These are phyloP conservation scores for Protea cynaroides DNA, from an alignment of 164 flowering plant genomes.

Conservation along the genomic window DNA sequence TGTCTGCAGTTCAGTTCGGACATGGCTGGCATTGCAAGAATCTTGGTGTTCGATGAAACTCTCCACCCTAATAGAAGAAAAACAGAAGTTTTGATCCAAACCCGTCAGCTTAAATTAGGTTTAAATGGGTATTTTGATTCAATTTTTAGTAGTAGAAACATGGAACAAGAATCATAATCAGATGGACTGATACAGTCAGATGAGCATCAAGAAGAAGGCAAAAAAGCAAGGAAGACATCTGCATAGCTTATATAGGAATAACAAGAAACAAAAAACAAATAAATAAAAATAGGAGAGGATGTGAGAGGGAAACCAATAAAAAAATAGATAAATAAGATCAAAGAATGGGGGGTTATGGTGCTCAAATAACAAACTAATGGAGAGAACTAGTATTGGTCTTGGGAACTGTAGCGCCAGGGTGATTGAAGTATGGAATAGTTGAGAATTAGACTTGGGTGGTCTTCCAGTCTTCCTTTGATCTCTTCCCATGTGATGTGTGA, in stretches of 20 bases:
- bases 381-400: neutral
- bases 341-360: neutral
- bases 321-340: neutral
- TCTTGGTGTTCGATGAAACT: slow-evolving; percentile 98
- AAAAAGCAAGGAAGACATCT: neutral
- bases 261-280: neutral
- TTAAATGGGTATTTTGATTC: neutral
- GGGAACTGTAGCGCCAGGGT: neutral
- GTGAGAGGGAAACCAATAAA: neutral
- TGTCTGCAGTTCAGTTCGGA: slow-evolving; percentile 37
- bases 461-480: too few species aligned
- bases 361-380: neutral
- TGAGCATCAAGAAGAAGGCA: slow-evolving; percentile 1
- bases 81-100: neutral
- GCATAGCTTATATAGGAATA: too few species aligned
- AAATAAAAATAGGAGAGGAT: neutral
- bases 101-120: neutral
- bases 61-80: slow-evolving; percentile 56
- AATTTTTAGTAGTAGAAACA: neutral
- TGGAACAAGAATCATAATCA: slow-evolving; percentile 5
- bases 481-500: too few species aligned
- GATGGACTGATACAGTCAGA: neutral
- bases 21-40: slow-evolving; percentile 57
- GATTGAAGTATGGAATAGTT: neutral
- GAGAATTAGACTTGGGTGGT: neutral